These are phyloP conservation scores for Raphanus raphanistrum DNA, from an alignment of 345 rosid species.

Conservation along the genomic window DNA sequence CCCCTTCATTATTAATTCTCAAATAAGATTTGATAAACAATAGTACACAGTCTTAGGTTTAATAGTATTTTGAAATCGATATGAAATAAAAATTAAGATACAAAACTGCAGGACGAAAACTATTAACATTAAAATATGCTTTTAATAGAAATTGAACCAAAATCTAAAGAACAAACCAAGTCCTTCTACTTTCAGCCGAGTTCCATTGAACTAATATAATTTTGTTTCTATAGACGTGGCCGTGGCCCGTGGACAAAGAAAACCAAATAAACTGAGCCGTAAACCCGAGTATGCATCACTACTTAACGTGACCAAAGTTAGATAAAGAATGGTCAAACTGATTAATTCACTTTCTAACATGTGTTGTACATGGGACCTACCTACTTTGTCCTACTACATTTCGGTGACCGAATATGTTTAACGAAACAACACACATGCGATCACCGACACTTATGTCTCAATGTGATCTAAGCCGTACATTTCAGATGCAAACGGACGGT, in stretches of 20 bases:
- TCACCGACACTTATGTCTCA: slow-evolving; percentile 22
- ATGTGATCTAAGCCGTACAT: slow-evolving; percentile 14
- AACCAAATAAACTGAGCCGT: not conserved
- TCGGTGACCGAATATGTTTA: not conserved
- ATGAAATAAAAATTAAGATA: too few relatives aligned
- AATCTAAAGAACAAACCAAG: not conserved
- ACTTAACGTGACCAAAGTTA: not conserved
- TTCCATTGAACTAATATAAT: not conserved
- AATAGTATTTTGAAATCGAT: too few relatives aligned
- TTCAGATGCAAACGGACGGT: slow-evolving; percentile 2
- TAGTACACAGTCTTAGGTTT: too few relatives aligned
- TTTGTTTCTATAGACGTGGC: not conserved
- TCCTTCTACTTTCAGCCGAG: too few relatives aligned
- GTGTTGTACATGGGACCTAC: not conserved
- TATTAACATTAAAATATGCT: too few relatives aligned
- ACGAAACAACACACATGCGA: not conserved
- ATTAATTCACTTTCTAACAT: not conserved
- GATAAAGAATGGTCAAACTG: not conserved
- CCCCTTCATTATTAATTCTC: too few relatives aligned
- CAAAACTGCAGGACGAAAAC: too few relatives aligned
- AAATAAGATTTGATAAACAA: too few relatives aligned
- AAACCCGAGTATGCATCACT: not conserved
- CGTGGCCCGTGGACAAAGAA: not conserved
- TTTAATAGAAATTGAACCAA: not conserved
- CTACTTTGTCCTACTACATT: slow-evolving; percentile 3